These are phyloP conservation scores for Cercophora scortea DNA, from an alignment of 495 filamentous ascomycete genomes.

Conservation along the genomic window DNA sequence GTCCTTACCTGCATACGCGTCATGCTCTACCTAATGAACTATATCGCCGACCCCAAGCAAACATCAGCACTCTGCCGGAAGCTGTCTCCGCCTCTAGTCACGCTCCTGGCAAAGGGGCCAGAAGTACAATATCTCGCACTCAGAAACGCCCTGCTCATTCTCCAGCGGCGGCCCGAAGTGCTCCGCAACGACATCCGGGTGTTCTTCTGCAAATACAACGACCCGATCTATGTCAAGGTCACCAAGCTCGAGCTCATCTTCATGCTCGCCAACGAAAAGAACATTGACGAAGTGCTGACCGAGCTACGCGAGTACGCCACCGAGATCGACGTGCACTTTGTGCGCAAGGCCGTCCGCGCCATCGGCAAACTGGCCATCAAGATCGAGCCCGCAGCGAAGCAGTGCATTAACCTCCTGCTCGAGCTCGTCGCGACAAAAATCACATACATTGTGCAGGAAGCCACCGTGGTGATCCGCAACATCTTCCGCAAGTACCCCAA, in stretches of 20 bases:
- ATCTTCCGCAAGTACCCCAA: constrained; percentile 99
- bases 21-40: constrained; percentile 97
- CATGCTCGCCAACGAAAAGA: constrained; percentile 94
- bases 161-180: constrained; percentile 90
- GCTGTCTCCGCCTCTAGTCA: constrained; percentile 90
- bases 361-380: constrained; percentile 99
- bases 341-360: constrained; percentile 92
- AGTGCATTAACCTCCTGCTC: constrained; percentile 87
- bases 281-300: constrained; percentile 91
- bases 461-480: constrained; percentile 98
- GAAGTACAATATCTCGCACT: constrained; percentile 97
- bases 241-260: constrained; percentile 98
- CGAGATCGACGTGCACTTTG: constrained; percentile 98
- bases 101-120: constrained; percentile 88
- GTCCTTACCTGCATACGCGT: constrained; percentile 94
- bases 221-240: constrained; percentile 99
- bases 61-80: constrained; percentile 85
- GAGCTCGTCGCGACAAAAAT: constrained; percentile 97
- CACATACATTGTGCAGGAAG: constrained; percentile 98
- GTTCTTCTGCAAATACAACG: constrained; percentile 99
- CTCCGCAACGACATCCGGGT: constrained; percentile 94
- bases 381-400: constrained; percentile 85
- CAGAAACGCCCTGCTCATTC: constrained; percentile 86
- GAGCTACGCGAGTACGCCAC: constrained; percentile 96
- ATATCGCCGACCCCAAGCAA: constrained; percentile 89